phyloP scores from a whole-genome alignment of 441 rosid species.

The Pelargonium australe region DNA sequence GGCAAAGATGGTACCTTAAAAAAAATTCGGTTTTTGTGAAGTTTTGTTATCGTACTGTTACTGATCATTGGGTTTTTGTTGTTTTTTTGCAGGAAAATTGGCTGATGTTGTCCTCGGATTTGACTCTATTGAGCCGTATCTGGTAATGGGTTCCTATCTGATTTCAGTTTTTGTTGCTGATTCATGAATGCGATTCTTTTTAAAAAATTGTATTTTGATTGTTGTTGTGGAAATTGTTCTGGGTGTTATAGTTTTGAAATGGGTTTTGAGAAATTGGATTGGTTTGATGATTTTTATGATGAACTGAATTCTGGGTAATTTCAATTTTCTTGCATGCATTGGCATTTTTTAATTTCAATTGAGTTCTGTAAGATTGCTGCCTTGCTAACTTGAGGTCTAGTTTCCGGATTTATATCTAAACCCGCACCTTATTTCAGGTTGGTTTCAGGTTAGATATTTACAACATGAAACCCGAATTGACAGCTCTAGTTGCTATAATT shows the following conservation, averaged over 20 bases:
- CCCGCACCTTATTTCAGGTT: no score
- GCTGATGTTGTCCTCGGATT: constrained; percentile 84
- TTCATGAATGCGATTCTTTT: not conserved
- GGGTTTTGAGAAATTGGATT: not conserved
- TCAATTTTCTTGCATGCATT: not conserved
- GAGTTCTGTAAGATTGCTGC: no score
- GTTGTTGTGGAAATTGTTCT: not conserved
- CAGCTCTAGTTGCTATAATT: no score
- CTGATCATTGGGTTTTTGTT: constrained; percentile 4
- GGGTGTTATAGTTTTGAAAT: not conserved
- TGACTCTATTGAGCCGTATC: constrained; percentile 66
- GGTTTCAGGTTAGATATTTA: no score
- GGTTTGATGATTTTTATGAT: not conserved
- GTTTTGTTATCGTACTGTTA: not conserved
- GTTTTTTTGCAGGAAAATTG: constrained; percentile 39
- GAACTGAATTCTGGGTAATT: not conserved
- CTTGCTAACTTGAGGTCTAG: no score
- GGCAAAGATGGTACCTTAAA: constrained; percentile 59
- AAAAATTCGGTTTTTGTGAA: constrained; percentile 2
- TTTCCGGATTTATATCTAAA: no score
- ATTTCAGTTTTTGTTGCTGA: not conserved
- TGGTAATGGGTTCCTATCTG: constrained; percentile 36
- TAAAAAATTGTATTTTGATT: not conserved
- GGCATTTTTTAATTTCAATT: no score
- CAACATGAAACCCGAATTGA: no score